Conservation (phyloP, 768 basidiomycete genomes). For the Leccinum fibrillosum region DNA sequence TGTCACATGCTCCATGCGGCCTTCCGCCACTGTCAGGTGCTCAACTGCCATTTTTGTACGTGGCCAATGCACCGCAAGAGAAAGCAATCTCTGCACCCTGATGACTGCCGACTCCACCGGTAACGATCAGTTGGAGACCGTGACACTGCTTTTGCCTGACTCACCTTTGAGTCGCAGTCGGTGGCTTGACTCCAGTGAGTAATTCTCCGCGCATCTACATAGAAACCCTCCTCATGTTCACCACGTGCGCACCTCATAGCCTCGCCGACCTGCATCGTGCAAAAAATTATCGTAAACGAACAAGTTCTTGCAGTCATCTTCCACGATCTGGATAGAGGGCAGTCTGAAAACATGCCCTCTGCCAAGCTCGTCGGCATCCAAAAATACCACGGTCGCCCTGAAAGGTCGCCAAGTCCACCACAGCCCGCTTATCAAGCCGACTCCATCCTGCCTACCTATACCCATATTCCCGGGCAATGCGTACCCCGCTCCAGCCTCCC, state of each 20-base stretch:
- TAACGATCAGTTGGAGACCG: slow-evolving; percentile 44
- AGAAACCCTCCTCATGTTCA: slow-evolving; percentile 23
- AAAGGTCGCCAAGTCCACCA: slow-evolving; percentile 27
- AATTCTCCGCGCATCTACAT: slow-evolving; percentile 8
- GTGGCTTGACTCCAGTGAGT: slow-evolving; percentile 68
- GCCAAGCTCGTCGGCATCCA: slow-evolving; percentile 58
- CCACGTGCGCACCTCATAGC: slow-evolving; percentile 36
- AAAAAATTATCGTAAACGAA: slow-evolving; percentile 67
- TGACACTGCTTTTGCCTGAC: slow-evolving; percentile 61
- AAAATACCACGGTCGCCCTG: slow-evolving; percentile 33
- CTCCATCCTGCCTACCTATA: slow-evolving; percentile 30
- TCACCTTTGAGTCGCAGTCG: slow-evolving; percentile 63
- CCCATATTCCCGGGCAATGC: slow-evolving; percentile 33
- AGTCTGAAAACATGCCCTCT: slow-evolving; percentile 49
- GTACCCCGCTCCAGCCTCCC: slow-evolving; percentile 32
- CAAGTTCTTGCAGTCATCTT: slow-evolving; percentile 59
- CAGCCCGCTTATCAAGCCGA: slow-evolving; percentile 29
- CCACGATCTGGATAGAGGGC: slow-evolving; percentile 64
- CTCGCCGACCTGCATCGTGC: slow-evolving; percentile 56
- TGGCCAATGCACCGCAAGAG: slow-evolving; percentile 49
- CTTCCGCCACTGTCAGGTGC: slow-evolving; percentile 56
- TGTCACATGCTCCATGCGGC: slow-evolving; percentile 51
- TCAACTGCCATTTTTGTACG: slow-evolving; percentile 57
- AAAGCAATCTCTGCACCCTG: slow-evolving; percentile 40
- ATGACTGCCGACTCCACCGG: slow-evolving; percentile 45